Conservation (phyloP, 805 yeast species). For the Brettanomyces custersianus region DNA sequence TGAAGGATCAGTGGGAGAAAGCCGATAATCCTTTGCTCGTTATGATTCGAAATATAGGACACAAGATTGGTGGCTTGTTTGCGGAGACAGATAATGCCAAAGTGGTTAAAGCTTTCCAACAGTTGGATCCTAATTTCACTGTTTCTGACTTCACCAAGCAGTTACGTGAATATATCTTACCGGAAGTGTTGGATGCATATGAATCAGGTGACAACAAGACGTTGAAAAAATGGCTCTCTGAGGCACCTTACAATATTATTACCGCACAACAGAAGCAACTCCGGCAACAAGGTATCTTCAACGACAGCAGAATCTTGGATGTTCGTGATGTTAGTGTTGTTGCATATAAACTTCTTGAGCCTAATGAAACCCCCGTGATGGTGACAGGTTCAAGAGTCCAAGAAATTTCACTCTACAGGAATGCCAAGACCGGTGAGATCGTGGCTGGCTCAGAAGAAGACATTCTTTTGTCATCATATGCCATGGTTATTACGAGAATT, state of each 20-base stretch:
- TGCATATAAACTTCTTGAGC: slow-evolving; percentile 79
- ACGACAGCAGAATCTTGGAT: slow-evolving; percentile 88
- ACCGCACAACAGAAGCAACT: slow-evolving; percentile 88
- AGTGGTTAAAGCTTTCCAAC: slow-evolving; percentile 77
- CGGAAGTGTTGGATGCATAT: slow-evolving; percentile 93
- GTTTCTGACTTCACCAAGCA: slow-evolving; percentile 72
- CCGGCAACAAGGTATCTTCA: slow-evolving; percentile 80
- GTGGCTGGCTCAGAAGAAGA: slow-evolving; percentile 96
- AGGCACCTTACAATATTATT: slow-evolving; percentile 94
- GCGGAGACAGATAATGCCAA: slow-evolving; percentile 95
- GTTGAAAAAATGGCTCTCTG: slow-evolving; percentile 86
- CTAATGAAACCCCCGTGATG: slow-evolving; percentile 84
- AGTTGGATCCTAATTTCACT: slow-evolving; percentile 84
- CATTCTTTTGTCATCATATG: slow-evolving; percentile 87
- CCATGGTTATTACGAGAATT: slow-evolving; percentile 87
- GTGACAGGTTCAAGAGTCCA: slow-evolving; percentile 96
- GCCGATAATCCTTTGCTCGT: slow-evolving; percentile 87
- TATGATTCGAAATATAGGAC: slow-evolving; percentile 67
- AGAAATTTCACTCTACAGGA: slow-evolving; percentile 84
- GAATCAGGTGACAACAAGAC: slow-evolving; percentile 81
- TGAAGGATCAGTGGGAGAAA: slow-evolving; percentile 80
- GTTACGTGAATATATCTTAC: slow-evolving; percentile 84
- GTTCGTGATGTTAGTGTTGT: slow-evolving; percentile 91
- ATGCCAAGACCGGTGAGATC: slow-evolving; percentile 84
- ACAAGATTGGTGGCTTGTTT: slow-evolving; percentile 78